Conservation (phyloP, 192 early-diverging fungal species). For the Backusella tarrabulga region DNA sequence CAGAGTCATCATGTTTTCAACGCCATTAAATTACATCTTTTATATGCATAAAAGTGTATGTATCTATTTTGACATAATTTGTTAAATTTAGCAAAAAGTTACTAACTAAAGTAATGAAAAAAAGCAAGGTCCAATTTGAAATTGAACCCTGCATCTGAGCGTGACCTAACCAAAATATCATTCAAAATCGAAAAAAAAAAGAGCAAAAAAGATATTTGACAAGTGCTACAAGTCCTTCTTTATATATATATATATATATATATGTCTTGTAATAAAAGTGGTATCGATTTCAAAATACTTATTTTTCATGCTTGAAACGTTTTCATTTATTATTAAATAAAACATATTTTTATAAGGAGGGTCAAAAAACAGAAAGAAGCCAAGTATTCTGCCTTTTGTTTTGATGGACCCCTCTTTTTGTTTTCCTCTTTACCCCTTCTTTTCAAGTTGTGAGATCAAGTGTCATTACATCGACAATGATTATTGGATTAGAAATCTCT, state of each 20-base stretch:
- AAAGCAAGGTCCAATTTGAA: background rate
- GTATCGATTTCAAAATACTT: background rate
- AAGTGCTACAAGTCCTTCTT: background rate
- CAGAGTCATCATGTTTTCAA: background rate
- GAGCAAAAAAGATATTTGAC: background rate
- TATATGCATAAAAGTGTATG: background rate
- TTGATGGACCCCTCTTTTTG: background rate
- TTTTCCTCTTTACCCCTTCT: background rate
- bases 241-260: background rate
- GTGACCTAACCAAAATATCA: background rate
- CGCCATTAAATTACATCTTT: background rate
- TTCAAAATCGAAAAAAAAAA: background rate
- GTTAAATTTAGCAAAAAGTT: background rate
- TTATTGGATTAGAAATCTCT: background rate
- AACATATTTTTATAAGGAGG: background rate
- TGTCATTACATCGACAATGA: background rate
- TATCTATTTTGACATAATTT: background rate
- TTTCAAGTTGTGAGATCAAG: slow-evolving; percentile 1
- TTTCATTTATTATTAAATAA: background rate
- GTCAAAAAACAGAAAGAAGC: background rate
- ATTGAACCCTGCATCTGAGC: background rate
- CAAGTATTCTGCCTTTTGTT: background rate
- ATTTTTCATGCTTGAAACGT: background rate
- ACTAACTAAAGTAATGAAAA: background rate
- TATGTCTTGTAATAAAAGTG: background rate